Evolutionary conservation across 164 flowering plant genomes (phyloP).

Genomic region (Stephania yunnanensis): DNA sequence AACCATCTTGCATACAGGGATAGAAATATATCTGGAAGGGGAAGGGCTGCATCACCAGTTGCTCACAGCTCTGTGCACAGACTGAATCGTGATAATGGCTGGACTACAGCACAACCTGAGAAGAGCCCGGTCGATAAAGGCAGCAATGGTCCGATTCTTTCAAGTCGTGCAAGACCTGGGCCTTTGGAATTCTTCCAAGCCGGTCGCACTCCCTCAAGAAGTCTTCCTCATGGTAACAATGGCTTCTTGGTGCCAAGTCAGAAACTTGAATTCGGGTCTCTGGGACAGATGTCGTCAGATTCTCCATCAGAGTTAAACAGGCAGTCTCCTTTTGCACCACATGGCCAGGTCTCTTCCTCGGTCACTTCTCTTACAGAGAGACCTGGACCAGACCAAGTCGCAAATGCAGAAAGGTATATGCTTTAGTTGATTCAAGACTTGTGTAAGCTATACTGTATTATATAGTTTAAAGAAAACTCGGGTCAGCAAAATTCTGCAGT

Average conservation of each 20-base stretch:
- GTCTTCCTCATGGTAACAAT: conserved; percentile 18
- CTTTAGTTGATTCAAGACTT: no score
- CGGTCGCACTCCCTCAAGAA: conserved; percentile 21
- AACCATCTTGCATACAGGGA: conserved; percentile 42
- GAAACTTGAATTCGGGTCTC: conserved; percentile 35
- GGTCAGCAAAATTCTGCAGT: background rate
- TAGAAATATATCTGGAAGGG: conserved; percentile 35
- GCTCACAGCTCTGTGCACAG: conserved; percentile 20
- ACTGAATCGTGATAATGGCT: conserved; percentile 41
- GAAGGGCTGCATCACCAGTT: conserved; percentile 31
- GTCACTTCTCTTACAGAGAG: conserved; percentile 9
- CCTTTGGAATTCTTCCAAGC: conserved; percentile 16
- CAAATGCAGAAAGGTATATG: conserved; percentile 39
- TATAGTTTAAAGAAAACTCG: background rate
- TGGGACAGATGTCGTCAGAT: conserved; percentile 21
- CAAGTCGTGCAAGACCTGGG: conserved; percentile 20
- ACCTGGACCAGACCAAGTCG: conserved; percentile 17
- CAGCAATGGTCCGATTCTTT: conserved; percentile 21
- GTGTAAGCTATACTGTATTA: background rate
- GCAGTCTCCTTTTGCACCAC: conserved; percentile 13
- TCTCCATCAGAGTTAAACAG: conserved; percentile 12
- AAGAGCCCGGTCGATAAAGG: conserved; percentile 29
- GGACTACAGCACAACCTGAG: conserved; percentile 18
- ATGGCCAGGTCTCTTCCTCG: conserved; percentile 3
- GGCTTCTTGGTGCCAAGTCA: conserved; percentile 27